Conservation (phyloP, 352 stramenopile species). For the Phytophthora melonis region DNA sequence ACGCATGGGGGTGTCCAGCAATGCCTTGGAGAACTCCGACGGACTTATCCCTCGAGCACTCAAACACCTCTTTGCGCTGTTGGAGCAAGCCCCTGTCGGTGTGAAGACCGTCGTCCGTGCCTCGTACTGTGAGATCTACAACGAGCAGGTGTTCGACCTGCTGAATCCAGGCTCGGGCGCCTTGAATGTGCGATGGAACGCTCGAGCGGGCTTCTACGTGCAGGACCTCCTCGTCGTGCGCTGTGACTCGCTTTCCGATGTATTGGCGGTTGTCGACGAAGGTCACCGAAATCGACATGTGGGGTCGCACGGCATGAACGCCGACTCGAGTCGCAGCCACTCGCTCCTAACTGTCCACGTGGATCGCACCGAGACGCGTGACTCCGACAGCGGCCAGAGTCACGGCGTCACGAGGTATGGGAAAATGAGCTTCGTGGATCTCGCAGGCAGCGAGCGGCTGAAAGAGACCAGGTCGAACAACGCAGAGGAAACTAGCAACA, state of each 20-base stretch:
- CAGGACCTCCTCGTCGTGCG: conserved; percentile 81
- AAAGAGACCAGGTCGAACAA: conserved; percentile 81
- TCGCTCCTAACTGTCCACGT: conserved; percentile 81
- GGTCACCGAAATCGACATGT: conserved; percentile 77
- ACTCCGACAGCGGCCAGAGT: conserved; percentile 45
- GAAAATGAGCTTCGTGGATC: conserved; percentile 87
- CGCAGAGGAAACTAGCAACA: conserved; percentile 81
- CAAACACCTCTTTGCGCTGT: conserved; percentile 68
- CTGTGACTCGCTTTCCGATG: conserved; percentile 76
- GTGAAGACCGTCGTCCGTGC: conserved; percentile 74
- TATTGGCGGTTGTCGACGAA: conserved; percentile 81
- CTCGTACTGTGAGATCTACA: conserved; percentile 89
- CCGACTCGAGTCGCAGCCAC: conserved; percentile 83
- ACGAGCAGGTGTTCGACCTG: conserved; percentile 84
- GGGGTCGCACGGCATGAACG: conserved; percentile 79
- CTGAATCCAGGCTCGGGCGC: conserved; percentile 69
- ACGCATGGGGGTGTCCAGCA: conserved; percentile 6
- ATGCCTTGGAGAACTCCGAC: conserved; percentile 54
- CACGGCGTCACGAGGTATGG: conserved; percentile 67
- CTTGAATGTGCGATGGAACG: conserved; percentile 80
- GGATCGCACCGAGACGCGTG: conserved; percentile 62
- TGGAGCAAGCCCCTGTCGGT: conserved; percentile 53
- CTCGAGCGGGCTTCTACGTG: conserved; percentile 81
- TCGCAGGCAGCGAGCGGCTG: conserved; percentile 78
- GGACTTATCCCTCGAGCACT: conserved; percentile 79